A percentile compares a stretch with the other conserved stretches of the same genome.
These are phyloP conservation scores for Sesbania bispinosa DNA, from an alignment of 306 rosid species.

Conservation along the genomic window DNA sequence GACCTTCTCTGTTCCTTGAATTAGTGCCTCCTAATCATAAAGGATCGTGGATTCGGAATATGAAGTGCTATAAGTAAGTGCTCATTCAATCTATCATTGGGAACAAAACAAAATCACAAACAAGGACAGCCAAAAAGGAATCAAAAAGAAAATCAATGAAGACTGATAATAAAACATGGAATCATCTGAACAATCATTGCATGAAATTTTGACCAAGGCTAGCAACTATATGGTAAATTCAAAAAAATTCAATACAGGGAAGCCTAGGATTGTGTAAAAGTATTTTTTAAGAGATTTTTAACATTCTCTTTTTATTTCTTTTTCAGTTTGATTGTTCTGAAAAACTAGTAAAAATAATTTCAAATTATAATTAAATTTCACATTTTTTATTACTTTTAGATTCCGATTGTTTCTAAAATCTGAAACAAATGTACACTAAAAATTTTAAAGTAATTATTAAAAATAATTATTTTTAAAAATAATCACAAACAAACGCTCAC, in stretches of 20 bases:
- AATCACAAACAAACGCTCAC: too few species aligned
- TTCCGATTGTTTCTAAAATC: too few species aligned
- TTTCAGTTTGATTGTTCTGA: too few species aligned
- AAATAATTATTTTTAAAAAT: too few species aligned
- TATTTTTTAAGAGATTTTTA: too few species aligned
- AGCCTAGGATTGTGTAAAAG: neutral
- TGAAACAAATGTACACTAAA: too few species aligned
- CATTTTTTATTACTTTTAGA: too few species aligned
- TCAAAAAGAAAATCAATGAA: neutral
- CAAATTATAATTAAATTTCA: too few species aligned
- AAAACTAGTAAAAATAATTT: too few species aligned
- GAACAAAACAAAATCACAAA: neutral
- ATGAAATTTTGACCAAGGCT: neutral
- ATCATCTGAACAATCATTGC: constrained; percentile 15
- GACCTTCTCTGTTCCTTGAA: neutral
- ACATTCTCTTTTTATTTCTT: too few species aligned
- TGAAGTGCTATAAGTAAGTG: neutral
- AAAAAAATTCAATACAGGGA: neutral
- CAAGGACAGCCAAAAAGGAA: neutral
- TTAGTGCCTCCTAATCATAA: neutral
- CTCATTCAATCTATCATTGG: neutral
- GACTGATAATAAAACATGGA: neutral
- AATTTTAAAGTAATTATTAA: too few species aligned
- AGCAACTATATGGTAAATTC: neutral
- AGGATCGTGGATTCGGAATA: constrained; percentile 12